phyloP scores from a whole-genome alignment of 2,329 filamentous ascomycete genomes.

The Iodosphaeria phyllophila region DNA sequence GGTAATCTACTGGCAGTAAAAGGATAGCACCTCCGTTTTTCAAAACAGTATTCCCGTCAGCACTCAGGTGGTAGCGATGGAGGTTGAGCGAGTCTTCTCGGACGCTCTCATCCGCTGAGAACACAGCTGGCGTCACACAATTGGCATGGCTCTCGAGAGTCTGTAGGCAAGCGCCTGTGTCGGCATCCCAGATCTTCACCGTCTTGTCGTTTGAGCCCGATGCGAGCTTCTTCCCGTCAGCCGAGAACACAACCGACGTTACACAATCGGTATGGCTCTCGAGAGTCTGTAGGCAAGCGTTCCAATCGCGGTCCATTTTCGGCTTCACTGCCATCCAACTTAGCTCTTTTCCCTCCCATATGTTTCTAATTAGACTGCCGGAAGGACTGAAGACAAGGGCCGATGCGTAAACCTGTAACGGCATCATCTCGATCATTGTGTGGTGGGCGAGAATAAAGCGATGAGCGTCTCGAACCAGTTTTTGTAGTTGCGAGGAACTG shows the following conservation, averaged over 20 bases:
- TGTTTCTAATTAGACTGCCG: constrained; percentile 5
- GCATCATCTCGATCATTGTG: constrained; percentile 9
- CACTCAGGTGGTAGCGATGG: no score
- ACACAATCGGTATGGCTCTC: constrained; percentile 5
- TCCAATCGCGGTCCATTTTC: constrained; percentile 1
- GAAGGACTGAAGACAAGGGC: constrained; percentile 14
- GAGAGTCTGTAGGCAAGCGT: constrained; percentile 5
- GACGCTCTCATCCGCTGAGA: neutral
- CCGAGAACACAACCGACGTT: constrained; percentile 6
- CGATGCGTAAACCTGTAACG: constrained; percentile 16
- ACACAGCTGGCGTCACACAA: neutral
- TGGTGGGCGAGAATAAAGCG: constrained; percentile 12
- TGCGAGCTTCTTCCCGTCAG: neutral
- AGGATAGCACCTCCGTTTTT: no score
- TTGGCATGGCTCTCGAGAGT: neutral
- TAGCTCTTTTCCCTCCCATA: constrained; percentile 6
- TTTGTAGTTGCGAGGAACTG: neutral
- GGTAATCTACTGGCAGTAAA: no score
- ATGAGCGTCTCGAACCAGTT: constrained; percentile 11
- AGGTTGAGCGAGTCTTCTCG: no score
- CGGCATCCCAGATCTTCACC: neutral
- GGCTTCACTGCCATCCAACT: constrained; percentile 5
- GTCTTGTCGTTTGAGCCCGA: neutral
- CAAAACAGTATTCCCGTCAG: no score
- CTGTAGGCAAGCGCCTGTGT: neutral